phyloP scores from a whole-genome alignment of 768 basidiomycete genomes.

The Tulasnella sp. region DNA sequence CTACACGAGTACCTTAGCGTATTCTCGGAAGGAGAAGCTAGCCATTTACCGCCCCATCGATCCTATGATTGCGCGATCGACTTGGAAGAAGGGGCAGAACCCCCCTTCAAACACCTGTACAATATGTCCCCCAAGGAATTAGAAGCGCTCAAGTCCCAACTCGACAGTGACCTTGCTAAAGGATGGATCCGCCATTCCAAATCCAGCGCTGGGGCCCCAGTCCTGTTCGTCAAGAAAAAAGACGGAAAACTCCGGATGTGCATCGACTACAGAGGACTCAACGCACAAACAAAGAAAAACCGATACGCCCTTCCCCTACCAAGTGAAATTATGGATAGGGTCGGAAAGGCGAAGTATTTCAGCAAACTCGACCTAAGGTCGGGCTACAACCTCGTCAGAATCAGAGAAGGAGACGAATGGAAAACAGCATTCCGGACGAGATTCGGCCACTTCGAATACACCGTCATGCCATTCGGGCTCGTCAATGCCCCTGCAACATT shows the following conservation, averaged over 20 bases:
- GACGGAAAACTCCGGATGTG: not conserved
- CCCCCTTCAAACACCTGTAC: not conserved
- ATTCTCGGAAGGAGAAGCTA: not conserved
- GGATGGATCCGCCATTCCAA: not conserved
- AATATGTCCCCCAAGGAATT: not conserved
- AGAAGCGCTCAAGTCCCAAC: not conserved
- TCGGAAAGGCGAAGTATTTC: not conserved
- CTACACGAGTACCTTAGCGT: not conserved
- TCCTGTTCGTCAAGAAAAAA: not conserved
- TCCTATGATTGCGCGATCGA: not conserved
- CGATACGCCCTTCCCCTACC: not conserved
- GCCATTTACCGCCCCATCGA: not conserved
- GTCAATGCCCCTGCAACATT: slow-evolving; percentile 11
- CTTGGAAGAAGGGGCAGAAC: not conserved
- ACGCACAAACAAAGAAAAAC: not conserved
- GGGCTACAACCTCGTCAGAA: slow-evolving; percentile 16
- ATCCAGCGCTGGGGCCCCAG: not conserved
- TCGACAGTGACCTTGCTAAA: not conserved
- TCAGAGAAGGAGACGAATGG: slow-evolving; percentile 26
- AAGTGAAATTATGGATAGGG: not conserved
- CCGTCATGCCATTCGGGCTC: slow-evolving; percentile 32
- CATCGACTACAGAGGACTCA: slow-evolving; percentile 9
- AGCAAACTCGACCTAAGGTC: slow-evolving; percentile 11
- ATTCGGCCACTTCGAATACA: slow-evolving; percentile 28
- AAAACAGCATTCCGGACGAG: slow-evolving; percentile 24